Evolutionary conservation across 129 eudicot species (phyloP), one percentile per base, ranked within the genome.

Genomic region (Artemisia annua): DNA sequence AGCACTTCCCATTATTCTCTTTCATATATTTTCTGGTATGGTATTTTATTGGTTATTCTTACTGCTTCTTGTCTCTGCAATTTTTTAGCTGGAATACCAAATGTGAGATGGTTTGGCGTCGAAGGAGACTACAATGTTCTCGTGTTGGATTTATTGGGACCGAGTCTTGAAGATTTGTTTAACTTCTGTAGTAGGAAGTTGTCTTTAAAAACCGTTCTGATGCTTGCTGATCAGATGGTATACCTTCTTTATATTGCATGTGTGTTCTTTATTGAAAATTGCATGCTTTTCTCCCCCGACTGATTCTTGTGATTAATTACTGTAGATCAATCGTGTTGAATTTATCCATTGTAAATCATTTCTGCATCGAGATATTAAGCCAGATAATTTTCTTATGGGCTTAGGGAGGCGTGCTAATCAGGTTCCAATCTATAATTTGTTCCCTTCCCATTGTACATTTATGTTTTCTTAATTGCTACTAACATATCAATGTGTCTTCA

Each of bases 191-290:
- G 93, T 76, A 82, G 99, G 74, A 94, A 88, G 85, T 75, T 94
- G 75, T 94, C 99, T 59, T 78, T 94, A 80, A 94, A 94, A 77
- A 86, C 99, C 70, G 99, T 94, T 82, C 92, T 94, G 73, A 94
- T 94, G 99, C 99, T 94, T 63, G 99, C 99, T 61, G 99, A 94
- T 88, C 99, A 94, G 82, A 94, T 94, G 97, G 99, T 94, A 85
- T 2, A 64, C 28, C 63, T 39, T 82, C 67, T 17, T 74, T 48
- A 39, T 32, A 49, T 20, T 51, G 48, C 30, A 30, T 24, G 71
- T 22, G 11, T 66, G 8, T 54, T 5, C 11, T 56, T 61, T 16
- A 64, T 11, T 11, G 62, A 24, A 4, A 56, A 54, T 35, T 48
- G 18, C 50, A 30, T 53, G 50, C 46, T 16, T 26, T 11, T 14